These are phyloP conservation scores for Neofusicoccum ribis DNA, from an alignment of 2,329 filamentous ascomycete genomes.

Conservation along the genomic window DNA sequence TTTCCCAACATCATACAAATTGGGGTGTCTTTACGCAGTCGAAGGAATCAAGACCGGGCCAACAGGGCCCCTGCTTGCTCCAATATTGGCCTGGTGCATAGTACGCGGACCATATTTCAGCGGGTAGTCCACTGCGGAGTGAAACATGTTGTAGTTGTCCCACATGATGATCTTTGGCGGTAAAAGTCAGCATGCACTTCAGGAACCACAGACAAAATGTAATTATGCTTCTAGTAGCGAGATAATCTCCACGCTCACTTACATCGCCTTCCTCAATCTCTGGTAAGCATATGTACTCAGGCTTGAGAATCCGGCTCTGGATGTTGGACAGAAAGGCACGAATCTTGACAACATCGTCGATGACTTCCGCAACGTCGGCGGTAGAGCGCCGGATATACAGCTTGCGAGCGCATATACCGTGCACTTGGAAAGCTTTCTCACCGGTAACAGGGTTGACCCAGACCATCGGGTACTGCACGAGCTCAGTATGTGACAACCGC, in stretches of 20 bases:
- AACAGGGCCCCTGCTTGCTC: slow-evolving; percentile 32
- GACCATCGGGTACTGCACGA: slow-evolving; percentile 44
- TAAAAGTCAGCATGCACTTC: too few species aligned
- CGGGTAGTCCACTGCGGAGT: slow-evolving; percentile 48
- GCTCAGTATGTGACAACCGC: too few species aligned
- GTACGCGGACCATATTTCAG: slow-evolving; percentile 41
- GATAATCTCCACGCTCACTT: too few species aligned
- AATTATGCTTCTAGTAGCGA: too few species aligned
- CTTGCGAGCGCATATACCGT: slow-evolving; percentile 42
- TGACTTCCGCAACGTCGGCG: slow-evolving; percentile 35
- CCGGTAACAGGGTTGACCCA: slow-evolving; percentile 48
- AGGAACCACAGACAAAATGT: too few species aligned
- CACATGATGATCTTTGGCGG: slow-evolving; percentile 17
- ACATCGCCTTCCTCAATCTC: too few species aligned
- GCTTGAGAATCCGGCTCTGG: slow-evolving; percentile 43
- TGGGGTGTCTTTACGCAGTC: too few species aligned
- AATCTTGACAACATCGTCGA: slow-evolving; percentile 44
- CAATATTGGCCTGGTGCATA: slow-evolving; percentile 51
- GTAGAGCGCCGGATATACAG: slow-evolving; percentile 40
- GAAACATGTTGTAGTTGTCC: slow-evolving; percentile 28
- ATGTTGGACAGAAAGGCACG: slow-evolving; percentile 38
- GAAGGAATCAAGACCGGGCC: slow-evolving; percentile 28
- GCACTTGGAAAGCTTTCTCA: slow-evolving; percentile 47
- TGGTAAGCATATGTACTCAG: slow-evolving; percentile 44
- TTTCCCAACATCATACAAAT: too few species aligned